These are phyloP conservation scores for Metschnikowia peoriensis DNA, from an alignment of 805 yeast species.

Conservation along the genomic window DNA sequence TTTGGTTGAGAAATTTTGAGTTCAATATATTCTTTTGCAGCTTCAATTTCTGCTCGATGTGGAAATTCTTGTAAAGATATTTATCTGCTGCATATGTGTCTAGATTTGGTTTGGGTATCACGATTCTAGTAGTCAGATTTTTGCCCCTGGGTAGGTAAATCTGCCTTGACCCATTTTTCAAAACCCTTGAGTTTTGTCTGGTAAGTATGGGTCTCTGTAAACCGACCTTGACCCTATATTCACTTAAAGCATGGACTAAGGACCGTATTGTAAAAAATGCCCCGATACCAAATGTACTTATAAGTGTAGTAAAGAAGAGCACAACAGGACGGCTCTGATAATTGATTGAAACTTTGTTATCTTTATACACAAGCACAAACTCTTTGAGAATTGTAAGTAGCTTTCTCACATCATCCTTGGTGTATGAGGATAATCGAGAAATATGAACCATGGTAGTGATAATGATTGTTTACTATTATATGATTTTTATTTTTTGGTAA, in stretches of 20 bases:
- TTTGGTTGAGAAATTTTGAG: conserved; percentile 69
- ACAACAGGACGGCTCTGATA: conserved; percentile 43
- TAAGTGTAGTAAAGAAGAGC: conserved; percentile 38
- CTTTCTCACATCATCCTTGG: conserved; percentile 33
- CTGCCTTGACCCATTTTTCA: conserved; percentile 45
- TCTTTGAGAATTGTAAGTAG: conserved; percentile 35
- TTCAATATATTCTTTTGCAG: conserved; percentile 39
- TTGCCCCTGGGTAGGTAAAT: conserved; percentile 48
- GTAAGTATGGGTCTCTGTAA: conserved; percentile 36
- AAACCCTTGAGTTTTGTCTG: conserved; percentile 42
- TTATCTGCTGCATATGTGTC: conserved; percentile 57
- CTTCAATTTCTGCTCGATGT: conserved; percentile 31
- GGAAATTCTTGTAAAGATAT: conserved; percentile 48
- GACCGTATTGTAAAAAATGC: conserved; percentile 31
- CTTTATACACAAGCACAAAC: conserved; percentile 33
- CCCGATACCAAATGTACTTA: conserved; percentile 42
- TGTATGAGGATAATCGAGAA: conserved; percentile 33
- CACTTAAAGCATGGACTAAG: conserved; percentile 30
- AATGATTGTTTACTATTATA: not conserved
- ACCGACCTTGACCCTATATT: conserved; percentile 24
- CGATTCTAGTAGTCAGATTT: conserved; percentile 36
- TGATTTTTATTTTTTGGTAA: not conserved
- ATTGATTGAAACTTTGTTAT: conserved; percentile 38
- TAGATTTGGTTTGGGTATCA: conserved; percentile 45
- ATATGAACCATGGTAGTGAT: conserved; percentile 30